A percentile compares a stretch with the other conserved stretches of the same genome.
These are phyloP conservation scores for Avicennia marina DNA, from an alignment of 257 asterid genomes.

Conservation along the genomic window DNA sequence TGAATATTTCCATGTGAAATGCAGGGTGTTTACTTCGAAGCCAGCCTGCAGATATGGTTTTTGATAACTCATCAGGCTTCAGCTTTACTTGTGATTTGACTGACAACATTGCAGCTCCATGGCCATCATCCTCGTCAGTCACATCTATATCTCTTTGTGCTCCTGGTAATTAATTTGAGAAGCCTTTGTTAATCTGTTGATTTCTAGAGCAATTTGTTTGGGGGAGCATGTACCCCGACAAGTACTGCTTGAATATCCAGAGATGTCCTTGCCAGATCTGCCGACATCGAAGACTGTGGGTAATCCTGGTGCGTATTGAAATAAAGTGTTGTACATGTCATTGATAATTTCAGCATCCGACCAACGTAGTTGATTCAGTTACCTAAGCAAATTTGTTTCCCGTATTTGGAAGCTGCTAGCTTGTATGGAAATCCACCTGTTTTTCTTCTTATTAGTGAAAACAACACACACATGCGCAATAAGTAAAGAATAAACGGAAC, in stretches of 20 bases:
- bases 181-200: background rate
- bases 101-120: slow-evolving; percentile 95
- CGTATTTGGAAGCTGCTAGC: no score
- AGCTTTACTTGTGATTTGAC: slow-evolving; percentile 88
- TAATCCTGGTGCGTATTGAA: slow-evolving; percentile 51
- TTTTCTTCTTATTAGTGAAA: no score
- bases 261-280: slow-evolving; percentile 95
- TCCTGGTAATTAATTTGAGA: slow-evolving; percentile 56
- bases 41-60: slow-evolving; percentile 80
- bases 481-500: no score
- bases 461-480: no score
- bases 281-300: slow-evolving; percentile 68
- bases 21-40: slow-evolving; percentile 91
- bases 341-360: no score
- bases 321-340: no score
- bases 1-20: slow-evolving; percentile 9
- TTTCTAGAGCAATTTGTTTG: background rate
- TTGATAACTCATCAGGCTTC: slow-evolving; percentile 76
- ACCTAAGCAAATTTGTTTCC: no score
- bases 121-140: slow-evolving; percentile 89
- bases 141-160: slow-evolving; percentile 94
- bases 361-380: no score
- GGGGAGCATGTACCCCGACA: slow-evolving; percentile 7
- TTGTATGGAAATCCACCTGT: no score
- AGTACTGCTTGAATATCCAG: slow-evolving; percentile 42